phyloP scores from a whole-genome alignment of 2,329 filamentous ascomycete genomes.

The Colletotrichum plurivorum region DNA sequence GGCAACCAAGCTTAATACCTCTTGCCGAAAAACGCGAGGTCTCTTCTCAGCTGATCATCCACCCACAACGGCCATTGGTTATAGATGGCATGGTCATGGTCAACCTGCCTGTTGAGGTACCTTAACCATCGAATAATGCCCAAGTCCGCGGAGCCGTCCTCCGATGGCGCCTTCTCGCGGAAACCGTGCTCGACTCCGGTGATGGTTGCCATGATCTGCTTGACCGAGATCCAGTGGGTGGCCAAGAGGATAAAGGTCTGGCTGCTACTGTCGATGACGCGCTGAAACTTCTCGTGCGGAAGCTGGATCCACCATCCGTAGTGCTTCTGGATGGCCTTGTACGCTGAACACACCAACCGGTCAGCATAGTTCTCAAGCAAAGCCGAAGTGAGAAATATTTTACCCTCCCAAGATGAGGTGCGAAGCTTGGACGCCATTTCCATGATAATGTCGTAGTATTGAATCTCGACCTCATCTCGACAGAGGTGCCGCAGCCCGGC shows the following conservation, averaged over 20 bases:
- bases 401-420: slow-evolving; percentile 67
- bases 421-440: slow-evolving; percentile 66
- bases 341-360: slow-evolving; percentile 53
- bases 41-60: slow-evolving; percentile 61
- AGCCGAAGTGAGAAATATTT: slow-evolving; percentile 28
- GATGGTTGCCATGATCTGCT: slow-evolving; percentile 67
- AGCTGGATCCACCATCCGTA: slow-evolving; percentile 73
- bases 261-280: slow-evolving; percentile 62
- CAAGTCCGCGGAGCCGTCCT: slow-evolving; percentile 50
- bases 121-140: slow-evolving; percentile 66
- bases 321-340: slow-evolving; percentile 63
- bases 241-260: slow-evolving; percentile 64
- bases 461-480: slow-evolving; percentile 56
- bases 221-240: slow-evolving; percentile 68
- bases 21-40: slow-evolving; percentile 62
- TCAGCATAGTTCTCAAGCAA: neutral
- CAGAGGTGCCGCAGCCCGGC: slow-evolving; percentile 60
- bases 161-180: slow-evolving; percentile 47
- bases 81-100: slow-evolving; percentile 59
- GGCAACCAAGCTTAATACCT: slow-evolving; percentile 29
- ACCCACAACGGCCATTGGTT: slow-evolving; percentile 71
- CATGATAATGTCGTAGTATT: slow-evolving; percentile 61
- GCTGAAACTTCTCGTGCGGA: slow-evolving; percentile 65
- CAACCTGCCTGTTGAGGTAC: slow-evolving; percentile 63
- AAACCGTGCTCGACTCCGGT: slow-evolving; percentile 56